These are phyloP conservation scores for Cryptococcus sp. DNA, from an alignment of 1,284 basidiomycete species.

Conservation along the genomic window DNA sequence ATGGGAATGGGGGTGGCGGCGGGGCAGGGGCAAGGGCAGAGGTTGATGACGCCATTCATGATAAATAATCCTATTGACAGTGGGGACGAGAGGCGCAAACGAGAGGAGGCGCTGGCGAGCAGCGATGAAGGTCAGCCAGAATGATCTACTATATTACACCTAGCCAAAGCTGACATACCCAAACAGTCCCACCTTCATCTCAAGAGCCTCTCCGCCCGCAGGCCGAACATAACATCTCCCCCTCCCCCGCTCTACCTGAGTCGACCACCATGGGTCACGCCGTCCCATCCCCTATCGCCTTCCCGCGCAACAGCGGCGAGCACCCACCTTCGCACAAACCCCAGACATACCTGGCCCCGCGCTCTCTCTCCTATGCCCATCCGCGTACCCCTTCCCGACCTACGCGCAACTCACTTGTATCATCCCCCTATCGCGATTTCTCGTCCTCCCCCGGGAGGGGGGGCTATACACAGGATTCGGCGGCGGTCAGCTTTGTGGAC, in stretches of 20 bases:
- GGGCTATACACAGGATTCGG: slow-evolving; percentile 15
- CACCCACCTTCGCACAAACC: background rate
- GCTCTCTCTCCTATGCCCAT: background rate
- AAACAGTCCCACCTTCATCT: too few relatives aligned
- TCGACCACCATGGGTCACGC: background rate
- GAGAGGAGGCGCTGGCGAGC: too few relatives aligned
- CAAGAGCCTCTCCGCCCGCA: too few relatives aligned
- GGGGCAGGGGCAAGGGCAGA: background rate
- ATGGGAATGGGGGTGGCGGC: background rate
- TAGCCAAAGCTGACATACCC: too few relatives aligned
- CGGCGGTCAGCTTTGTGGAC: slow-evolving; percentile 27
- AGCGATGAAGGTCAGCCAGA: too few relatives aligned
- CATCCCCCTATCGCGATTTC: background rate
- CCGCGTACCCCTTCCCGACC: background rate
- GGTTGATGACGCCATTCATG: slow-evolving; percentile 8
- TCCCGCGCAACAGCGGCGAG: background rate
- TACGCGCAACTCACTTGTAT: background rate
- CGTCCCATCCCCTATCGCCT: background rate
- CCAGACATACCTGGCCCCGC: background rate
- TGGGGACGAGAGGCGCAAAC: background rate
- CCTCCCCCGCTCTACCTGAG: background rate
- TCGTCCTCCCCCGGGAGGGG: background rate
- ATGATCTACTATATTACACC: too few relatives aligned
- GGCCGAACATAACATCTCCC: too few relatives aligned
- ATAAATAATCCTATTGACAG: background rate